These are phyloP conservation scores for Ramularia collo-cygni DNA, from an alignment of 2,329 filamentous ascomycete species.

Conservation along the genomic window DNA sequence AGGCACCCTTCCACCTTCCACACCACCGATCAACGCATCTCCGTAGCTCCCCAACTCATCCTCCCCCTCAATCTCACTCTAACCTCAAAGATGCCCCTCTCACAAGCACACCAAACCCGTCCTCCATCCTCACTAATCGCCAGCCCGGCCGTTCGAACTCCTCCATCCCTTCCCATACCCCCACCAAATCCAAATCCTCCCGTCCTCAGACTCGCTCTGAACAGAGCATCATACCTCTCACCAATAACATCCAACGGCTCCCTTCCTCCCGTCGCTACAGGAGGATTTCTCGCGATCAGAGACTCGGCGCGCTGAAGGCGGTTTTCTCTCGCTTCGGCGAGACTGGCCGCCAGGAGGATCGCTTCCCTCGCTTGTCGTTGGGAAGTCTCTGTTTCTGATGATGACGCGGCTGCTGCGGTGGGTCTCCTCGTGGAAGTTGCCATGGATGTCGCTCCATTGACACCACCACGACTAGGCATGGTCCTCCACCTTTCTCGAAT, in stretches of 20 bases:
- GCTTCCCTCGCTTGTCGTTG: background rate
- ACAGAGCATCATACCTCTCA: constrained; percentile 22
- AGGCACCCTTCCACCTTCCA: too few relatives aligned
- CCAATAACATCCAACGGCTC: too few relatives aligned
- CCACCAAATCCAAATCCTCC: constrained; percentile 8
- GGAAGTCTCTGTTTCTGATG: too few relatives aligned
- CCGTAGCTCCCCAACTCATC: constrained; percentile 42
- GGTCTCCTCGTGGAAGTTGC: too few relatives aligned
- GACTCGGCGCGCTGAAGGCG: too few relatives aligned
- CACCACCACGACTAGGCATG: too few relatives aligned
- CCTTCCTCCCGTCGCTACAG: too few relatives aligned
- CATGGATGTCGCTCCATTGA: too few relatives aligned
- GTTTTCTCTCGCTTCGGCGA: constrained; percentile 13
- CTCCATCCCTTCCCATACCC: constrained; percentile 24
- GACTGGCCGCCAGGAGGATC: constrained; percentile 2
- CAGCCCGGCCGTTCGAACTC: constrained; percentile 41
- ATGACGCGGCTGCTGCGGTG: too few relatives aligned
- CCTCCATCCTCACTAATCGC: constrained; percentile 44
- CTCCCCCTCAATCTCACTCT: constrained; percentile 57
- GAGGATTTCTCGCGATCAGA: too few relatives aligned
- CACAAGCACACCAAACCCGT: constrained; percentile 43
- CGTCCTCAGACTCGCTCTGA: constrained; percentile 14
- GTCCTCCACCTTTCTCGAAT: too few relatives aligned
- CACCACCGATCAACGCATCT: constrained; percentile 21
- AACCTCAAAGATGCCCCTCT: constrained; percentile 71